These are phyloP conservation scores for Lasiodiplodia theobromae DNA, from an alignment of 2,329 filamentous ascomycete genomes.

Conservation along the genomic window DNA sequence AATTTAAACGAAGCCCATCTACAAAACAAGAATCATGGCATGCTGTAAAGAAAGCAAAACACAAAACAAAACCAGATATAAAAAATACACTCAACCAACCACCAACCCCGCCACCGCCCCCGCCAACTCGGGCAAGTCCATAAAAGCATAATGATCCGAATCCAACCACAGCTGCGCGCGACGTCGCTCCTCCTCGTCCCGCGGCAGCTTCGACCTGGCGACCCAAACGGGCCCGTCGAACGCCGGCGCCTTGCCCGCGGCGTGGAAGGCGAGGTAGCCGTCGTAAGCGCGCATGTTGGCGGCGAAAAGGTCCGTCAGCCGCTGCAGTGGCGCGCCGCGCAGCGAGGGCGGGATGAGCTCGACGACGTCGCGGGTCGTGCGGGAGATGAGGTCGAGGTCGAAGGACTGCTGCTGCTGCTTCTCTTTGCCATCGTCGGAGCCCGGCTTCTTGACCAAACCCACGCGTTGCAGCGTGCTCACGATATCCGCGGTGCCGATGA, in stretches of 20 bases:
- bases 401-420: too few relatives aligned
- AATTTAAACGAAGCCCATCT: too few relatives aligned
- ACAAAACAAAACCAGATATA: background rate
- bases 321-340: background rate
- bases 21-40: too few relatives aligned
- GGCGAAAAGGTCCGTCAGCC: background rate
- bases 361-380: too few relatives aligned
- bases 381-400: too few relatives aligned
- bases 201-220: background rate
- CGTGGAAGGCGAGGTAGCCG: background rate
- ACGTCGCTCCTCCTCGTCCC: background rate
- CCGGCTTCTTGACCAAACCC: background rate
- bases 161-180: background rate
- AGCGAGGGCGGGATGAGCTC: too few relatives aligned
- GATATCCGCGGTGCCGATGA: background rate
- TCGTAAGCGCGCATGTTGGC: background rate
- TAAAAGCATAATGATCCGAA: constrained; percentile 10
- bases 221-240: background rate
- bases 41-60: background rate
- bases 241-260: background rate
- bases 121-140: background rate
- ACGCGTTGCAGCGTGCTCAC: background rate
- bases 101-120: constrained; percentile 64
- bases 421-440: too few relatives aligned
- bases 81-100: constrained; percentile 75